A percentile compares a stretch with the other conserved stretches of the same genome.
Conservation (phyloP, 2,329 filamentous ascomycete species). For the Pseudomassariella vexata region DNA sequence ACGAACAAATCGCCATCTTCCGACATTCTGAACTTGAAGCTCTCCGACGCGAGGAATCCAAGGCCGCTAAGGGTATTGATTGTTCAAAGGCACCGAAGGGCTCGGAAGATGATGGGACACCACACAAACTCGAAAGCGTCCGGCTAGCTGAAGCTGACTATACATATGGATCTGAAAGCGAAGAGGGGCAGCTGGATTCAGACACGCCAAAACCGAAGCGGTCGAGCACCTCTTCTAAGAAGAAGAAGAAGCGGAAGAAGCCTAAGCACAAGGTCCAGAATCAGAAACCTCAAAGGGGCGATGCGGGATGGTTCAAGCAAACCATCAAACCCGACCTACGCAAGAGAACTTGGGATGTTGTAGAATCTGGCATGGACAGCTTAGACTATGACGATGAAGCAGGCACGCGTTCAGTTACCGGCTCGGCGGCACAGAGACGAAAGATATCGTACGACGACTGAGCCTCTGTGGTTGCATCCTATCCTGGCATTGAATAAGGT, state of each 20-base stretch:
- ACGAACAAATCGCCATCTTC: slow-evolving; percentile 87
- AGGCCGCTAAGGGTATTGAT: too few relatives aligned
- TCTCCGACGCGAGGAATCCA: slow-evolving; percentile 50
- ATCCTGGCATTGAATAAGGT: too few relatives aligned
- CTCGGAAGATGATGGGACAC: slow-evolving; percentile 10
- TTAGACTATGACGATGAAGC: slow-evolving; percentile 52
- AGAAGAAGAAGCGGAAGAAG: slow-evolving; percentile 30
- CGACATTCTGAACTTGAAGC: slow-evolving; percentile 79
- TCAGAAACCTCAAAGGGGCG: slow-evolving; percentile 2
- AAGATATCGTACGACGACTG: slow-evolving; percentile 43
- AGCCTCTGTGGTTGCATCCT: too few relatives aligned
- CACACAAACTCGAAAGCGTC: slow-evolving; percentile 12
- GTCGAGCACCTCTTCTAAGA: slow-evolving; percentile 25
- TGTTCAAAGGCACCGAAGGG: not conserved
- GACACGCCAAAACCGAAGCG: slow-evolving; percentile 19
- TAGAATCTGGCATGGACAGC: slow-evolving; percentile 53
- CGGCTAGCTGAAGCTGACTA: slow-evolving; percentile 16
- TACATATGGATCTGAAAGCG: slow-evolving; percentile 17
- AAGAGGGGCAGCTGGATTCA: slow-evolving; percentile 27
- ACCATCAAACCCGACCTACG: slow-evolving; percentile 51
- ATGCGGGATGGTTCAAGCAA: slow-evolving; percentile 9
- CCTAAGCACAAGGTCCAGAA: slow-evolving; percentile 30
- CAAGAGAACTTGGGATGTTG: slow-evolving; percentile 63
- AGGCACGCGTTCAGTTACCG: slow-evolving; percentile 11
- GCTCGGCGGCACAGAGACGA: slow-evolving; percentile 31